Conservation (phyloP, 208 protist genomes). For the Zelonia costaricensis region DNA sequence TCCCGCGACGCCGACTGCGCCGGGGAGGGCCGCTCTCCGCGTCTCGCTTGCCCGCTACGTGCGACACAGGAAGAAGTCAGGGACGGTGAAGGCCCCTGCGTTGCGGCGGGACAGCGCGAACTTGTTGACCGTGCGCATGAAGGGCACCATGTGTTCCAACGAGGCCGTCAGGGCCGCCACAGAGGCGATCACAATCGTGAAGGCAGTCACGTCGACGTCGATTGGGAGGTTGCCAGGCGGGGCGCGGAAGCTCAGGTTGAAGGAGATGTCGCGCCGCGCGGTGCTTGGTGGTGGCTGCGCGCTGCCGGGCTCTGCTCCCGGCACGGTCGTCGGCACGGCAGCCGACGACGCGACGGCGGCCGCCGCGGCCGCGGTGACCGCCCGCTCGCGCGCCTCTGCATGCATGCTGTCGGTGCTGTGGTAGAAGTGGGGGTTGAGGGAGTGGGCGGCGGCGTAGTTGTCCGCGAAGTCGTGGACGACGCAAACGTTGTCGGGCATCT, state of each 20-base stretch:
- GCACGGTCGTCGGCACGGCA: too few relatives aligned
- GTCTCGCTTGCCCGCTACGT: background rate
- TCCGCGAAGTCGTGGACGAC: conserved; percentile 24
- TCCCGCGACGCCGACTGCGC: too few relatives aligned
- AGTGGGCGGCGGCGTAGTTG: background rate
- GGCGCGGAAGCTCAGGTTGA: conserved; percentile 38
- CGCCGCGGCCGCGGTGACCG: background rate
- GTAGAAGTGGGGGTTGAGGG: background rate
- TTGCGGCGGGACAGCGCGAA: conserved; percentile 28
- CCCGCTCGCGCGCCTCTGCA: background rate
- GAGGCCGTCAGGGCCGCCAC: conserved; percentile 32
- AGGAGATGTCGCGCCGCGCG: background rate
- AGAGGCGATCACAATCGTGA: conserved; percentile 30
- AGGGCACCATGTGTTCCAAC: conserved; percentile 34
- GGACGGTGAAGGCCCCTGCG: conserved; percentile 12
- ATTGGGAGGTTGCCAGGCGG: conserved; percentile 30
- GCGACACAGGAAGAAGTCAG: conserved; percentile 13
- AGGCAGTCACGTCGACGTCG: conserved; percentile 38
- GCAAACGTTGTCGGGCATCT: conserved; percentile 21
- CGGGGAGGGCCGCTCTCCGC: too few relatives aligned
- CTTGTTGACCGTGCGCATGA: conserved; percentile 24
- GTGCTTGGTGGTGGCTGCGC: background rate
- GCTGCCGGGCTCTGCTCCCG: too few relatives aligned
- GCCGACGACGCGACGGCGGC: background rate
- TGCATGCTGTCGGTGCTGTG: background rate